Conservation (phyloP, 225 moss, liverwort and hornwort genomes). For the Sphagnum tenellum region DNA sequence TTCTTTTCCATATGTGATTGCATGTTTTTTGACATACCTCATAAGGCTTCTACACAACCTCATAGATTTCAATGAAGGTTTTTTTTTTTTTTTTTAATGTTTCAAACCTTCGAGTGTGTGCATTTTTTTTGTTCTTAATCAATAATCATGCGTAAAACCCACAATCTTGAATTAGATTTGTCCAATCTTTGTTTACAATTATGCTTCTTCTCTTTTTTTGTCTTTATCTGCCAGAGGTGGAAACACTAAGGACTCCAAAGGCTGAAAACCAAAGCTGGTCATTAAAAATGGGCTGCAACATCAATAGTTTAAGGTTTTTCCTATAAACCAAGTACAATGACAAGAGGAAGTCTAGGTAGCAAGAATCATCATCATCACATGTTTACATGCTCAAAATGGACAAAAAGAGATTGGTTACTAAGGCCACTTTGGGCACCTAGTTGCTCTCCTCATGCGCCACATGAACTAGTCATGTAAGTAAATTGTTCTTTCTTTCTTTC, state of each 20-base stretch:
- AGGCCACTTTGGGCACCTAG: neutral
- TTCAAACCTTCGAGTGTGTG: neutral
- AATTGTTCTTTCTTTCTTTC: neutral
- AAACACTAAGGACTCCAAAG: neutral
- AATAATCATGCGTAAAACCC: too few relatives aligned
- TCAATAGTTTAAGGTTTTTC: conserved; percentile 2
- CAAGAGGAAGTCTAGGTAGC: neutral
- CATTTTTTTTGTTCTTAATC: too few relatives aligned
- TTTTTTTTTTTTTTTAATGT: neutral
- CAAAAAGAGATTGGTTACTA: neutral
- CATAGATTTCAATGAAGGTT: neutral
- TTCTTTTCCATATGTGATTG: too few relatives aligned
- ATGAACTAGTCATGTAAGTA: conserved; percentile 1
- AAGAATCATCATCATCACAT: neutral
- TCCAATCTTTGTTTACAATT: neutral
- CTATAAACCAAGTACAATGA: neutral
- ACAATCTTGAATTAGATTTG: neutral
- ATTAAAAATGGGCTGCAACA: neutral
- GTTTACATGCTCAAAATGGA: neutral
- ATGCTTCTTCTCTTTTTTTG: neutral
- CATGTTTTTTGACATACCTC: too few relatives aligned
- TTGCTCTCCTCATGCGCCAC: neutral
- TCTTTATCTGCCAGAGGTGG: neutral
- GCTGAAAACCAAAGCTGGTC: neutral
- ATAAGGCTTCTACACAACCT: too few relatives aligned